phyloP scores from a whole-genome alignment of 1,284 basidiomycete genomes.

The Apiotrichum domesticum region DNA sequence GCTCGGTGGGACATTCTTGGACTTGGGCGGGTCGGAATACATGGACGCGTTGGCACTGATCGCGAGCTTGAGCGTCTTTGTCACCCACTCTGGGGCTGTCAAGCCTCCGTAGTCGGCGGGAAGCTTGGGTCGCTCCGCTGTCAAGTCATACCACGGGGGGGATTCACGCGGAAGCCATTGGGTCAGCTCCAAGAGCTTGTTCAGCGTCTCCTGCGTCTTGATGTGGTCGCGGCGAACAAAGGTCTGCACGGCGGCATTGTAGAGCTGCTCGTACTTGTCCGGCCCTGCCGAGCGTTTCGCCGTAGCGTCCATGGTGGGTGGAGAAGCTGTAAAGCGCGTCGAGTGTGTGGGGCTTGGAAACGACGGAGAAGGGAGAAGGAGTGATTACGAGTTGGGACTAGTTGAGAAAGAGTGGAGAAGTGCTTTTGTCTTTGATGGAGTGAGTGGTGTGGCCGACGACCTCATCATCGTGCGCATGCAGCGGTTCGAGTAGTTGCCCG shows the following conservation, averaged over 20 bases:
- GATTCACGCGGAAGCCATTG: conserved; percentile 8
- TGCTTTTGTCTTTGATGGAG: no score
- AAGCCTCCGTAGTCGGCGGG: conserved; percentile 2
- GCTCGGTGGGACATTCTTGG: conserved; percentile 1
- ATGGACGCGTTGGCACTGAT: conserved; percentile 33
- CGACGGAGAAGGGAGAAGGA: no score
- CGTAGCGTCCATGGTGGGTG: conserved; percentile 1
- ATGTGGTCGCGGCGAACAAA: conserved; percentile 42
- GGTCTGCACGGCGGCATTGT: conserved; percentile 43
- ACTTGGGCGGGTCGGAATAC: conserved; percentile 36
- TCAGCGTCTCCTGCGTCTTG: conserved; percentile 34
- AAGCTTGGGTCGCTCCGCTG: not conserved
- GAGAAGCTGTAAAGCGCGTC: no score
- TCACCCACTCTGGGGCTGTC: conserved; percentile 29
- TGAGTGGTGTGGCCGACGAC: no score
- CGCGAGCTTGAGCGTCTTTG: conserved; percentile 39
- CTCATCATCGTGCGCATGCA: no score
- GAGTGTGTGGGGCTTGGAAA: no score
- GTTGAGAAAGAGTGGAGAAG: no score
- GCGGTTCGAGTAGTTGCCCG: no score
- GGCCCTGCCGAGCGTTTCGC: conserved; percentile 1
- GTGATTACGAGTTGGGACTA: no score
- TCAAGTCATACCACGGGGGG: conserved; percentile 18
- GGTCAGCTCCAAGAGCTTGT: conserved; percentile 22
- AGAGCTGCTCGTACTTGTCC: conserved; percentile 31